Evolutionary conservation across 1,284 basidiomycete species (phyloP).

Genomic region (Bjerkandera adusta): DNA sequence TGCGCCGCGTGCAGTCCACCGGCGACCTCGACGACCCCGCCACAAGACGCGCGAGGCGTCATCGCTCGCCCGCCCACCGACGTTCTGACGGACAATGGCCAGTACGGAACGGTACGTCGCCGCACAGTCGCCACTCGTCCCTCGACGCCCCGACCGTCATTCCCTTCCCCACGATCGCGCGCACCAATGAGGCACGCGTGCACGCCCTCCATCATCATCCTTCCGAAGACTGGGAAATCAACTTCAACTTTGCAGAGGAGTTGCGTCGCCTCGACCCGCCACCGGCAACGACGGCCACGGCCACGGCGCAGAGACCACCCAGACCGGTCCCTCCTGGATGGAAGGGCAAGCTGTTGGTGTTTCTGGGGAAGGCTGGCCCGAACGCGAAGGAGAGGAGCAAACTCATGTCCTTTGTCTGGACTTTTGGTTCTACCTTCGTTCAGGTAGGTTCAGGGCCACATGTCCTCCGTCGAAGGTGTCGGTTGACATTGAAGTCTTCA

Average conservation of each 20-base stretch:
- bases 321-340: constrained; percentile 12
- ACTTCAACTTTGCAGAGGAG: too few relatives aligned
- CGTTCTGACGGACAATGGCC: neutral
- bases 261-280: neutral
- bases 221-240: too few relatives aligned
- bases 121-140: neutral
- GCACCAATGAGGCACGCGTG: too few relatives aligned
- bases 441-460: constrained; percentile 56
- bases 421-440: constrained; percentile 51
- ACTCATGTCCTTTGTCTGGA: constrained; percentile 56
- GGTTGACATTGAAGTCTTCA: constrained; percentile 5
- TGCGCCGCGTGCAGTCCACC: constrained; percentile 22
- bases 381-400: constrained; percentile 55
- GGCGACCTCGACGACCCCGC: constrained; percentile 18
- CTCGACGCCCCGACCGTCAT: neutral
- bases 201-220: too few relatives aligned
- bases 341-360: constrained; percentile 34
- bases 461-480: neutral
- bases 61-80: neutral
- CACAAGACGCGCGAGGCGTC: neutral
- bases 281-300: too few relatives aligned
- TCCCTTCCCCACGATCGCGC: neutral
- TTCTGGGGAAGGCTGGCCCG: constrained; percentile 57
- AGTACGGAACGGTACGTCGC: neutral
- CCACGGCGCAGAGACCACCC: neutral